Percentiles rank a stretch among this genome's conserved stretches.
phyloP scores from a whole-genome alignment of 305 asterid species.

The Caryopteris hybrid region DNA sequence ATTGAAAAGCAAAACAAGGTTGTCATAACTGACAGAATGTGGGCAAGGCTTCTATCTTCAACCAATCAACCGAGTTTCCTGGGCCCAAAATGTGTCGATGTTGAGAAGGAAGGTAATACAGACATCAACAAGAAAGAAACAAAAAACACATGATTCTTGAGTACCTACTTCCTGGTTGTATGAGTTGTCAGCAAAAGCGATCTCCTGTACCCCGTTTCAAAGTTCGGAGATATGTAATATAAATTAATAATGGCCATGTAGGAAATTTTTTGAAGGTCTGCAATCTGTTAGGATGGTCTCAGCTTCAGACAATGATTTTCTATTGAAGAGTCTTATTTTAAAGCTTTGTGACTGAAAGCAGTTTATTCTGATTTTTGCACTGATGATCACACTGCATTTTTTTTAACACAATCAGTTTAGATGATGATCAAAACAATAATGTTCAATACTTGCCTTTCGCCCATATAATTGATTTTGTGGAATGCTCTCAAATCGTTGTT shows the following conservation, averaged over 20 bases:
- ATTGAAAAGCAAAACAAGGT: constrained; percentile 78
- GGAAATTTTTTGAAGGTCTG: constrained; percentile 23
- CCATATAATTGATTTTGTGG: not conserved
- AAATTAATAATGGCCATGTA: constrained; percentile 18
- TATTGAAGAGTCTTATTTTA: constrained; percentile 9
- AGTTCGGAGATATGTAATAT: constrained; percentile 22
- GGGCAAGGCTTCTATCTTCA: constrained; percentile 60
- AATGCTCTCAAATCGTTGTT: not conserved
- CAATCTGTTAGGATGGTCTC: constrained; percentile 29
- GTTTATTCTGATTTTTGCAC: constrained; percentile 11
- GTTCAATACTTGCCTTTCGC: not conserved
- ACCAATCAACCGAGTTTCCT: constrained; percentile 57
- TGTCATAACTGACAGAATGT: constrained; percentile 82
- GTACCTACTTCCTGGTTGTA: constrained; percentile 10
- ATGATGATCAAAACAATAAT: too few species aligned
- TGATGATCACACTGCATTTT: not conserved
- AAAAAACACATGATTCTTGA: constrained; percentile 20
- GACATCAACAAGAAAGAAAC: constrained; percentile 15
- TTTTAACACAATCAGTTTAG: too few species aligned
- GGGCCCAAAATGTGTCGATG: constrained; percentile 23
- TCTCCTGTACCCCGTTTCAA: not conserved
- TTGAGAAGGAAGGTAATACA: constrained; percentile 26
- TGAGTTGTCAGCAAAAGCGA: constrained; percentile 20
- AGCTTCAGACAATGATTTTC: constrained; percentile 21
- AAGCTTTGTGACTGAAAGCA: not conserved